These are phyloP conservation scores for Fraxinus cuspidata DNA, from an alignment of 257 asterid genomes.

Conservation along the genomic window DNA sequence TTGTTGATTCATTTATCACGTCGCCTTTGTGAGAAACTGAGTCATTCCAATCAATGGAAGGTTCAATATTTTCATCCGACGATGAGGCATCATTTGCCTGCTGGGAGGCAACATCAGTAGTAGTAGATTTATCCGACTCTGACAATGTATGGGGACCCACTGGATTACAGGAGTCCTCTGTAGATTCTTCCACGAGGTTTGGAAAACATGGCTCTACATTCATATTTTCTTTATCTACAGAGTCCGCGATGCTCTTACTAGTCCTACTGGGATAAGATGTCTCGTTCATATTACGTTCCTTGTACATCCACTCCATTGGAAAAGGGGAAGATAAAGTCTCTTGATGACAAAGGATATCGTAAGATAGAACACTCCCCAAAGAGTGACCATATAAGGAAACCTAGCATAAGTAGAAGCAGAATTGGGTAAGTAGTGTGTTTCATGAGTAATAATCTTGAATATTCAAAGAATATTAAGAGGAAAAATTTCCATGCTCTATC, in stretches of 20 bases:
- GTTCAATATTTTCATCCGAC: conserved; percentile 39
- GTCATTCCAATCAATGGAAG: conserved; percentile 27
- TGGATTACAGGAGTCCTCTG: conserved; percentile 46
- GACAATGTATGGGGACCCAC: conserved; percentile 62
- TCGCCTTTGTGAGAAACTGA: conserved; percentile 26
- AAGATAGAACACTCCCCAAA: conserved; percentile 92
- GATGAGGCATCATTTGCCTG: conserved; percentile 37
- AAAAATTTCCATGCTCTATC: conserved; percentile 24
- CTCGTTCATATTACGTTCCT: conserved; percentile 47
- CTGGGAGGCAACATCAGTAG: conserved; percentile 37
- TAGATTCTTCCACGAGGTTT: conserved; percentile 41
- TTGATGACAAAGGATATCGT: conserved; percentile 98
- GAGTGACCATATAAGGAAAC: conserved; percentile 95
- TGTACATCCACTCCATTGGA: conserved; percentile 86
- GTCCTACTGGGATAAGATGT: conserved; percentile 22
- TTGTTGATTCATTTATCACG: conserved; percentile 30
- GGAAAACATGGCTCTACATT: not conserved
- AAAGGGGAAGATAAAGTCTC: conserved; percentile 64
- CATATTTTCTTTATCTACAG: conserved; percentile 23
- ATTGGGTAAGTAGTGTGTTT: conserved; percentile 13
- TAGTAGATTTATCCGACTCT: conserved; percentile 57
- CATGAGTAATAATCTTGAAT: conserved; percentile 19
- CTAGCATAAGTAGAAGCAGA: conserved; percentile 38
- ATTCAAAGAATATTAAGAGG: conserved; percentile 7
- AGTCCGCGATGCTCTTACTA: conserved; percentile 33